Base-by-base conservation (phyloP, 1,284 basidiomycete genomes). In the Leccinum pachyderme region DNA sequence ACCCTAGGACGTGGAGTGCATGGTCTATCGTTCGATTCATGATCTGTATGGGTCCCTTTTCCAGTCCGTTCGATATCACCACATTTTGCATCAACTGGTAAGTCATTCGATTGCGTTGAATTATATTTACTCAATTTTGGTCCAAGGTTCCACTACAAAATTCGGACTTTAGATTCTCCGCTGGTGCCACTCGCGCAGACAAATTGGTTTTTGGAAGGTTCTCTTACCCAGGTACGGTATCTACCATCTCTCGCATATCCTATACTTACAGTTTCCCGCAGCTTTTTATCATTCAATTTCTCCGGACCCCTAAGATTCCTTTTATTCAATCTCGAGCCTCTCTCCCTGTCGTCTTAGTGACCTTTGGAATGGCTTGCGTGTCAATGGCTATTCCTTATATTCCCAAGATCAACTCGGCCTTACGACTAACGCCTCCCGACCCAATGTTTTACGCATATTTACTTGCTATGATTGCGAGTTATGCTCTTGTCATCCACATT, bases 311-410 rank as follows among this genome's bases (percentile, higher is more conserved):
- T 44, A 69, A 72, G 52, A 48, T 72, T 44, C 67, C 67, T 41
- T 72, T 69, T 49, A 33, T 72, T 22, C 67, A 72, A 44, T 69
- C 67, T 9, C 68, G 70, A 28, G 70, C 67, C 1, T 69, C 67
- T 11, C 5, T 58, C 18, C 2, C 66, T 4, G 62, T 69, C n/a
- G 55, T 69, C 4, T 9, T 61, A 1, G 68, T 70, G 47, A 68
- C 67, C 13, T 70, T 69, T 41, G 69, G 71, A 49, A 59, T 69
- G 61, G 67, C 69, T 31, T 70, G 68, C 39, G 52, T 67, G 1
- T 59, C 69, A 28, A 70, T 70, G 67, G 68, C 66, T 31, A 72
- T 69, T 46, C 67, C 67, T 4, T 69, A 71, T 46, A 68, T 69
- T 24, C 67, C 67, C 0, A 72, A 72, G 51, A 2, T 69, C 53